A percentile compares a stretch with the other conserved stretches of the same genome.
Conservation (phyloP, 2,329 filamentous ascomycete genomes). For the Fusarium fujikuroi region DNA sequence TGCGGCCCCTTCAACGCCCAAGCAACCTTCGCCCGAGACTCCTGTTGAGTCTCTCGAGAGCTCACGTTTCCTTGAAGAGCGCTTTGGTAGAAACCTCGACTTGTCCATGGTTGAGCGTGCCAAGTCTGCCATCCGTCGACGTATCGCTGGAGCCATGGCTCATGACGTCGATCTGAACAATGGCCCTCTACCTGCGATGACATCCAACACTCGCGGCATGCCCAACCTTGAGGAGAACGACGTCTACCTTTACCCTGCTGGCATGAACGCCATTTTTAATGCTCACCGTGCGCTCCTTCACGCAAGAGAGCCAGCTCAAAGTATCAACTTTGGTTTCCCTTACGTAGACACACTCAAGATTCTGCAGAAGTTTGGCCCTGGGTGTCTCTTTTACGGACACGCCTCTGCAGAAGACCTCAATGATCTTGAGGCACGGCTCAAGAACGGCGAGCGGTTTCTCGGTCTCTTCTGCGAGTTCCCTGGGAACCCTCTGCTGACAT, state of each 20-base stretch:
- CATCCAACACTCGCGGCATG: slow-evolving; percentile 64
- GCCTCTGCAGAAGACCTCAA: slow-evolving; percentile 82
- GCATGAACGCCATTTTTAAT: slow-evolving; percentile 96
- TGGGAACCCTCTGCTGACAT: slow-evolving; percentile 87
- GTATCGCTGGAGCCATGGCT: slow-evolving; percentile 88
- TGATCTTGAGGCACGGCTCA: slow-evolving; percentile 78
- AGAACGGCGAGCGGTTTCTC: slow-evolving; percentile 79
- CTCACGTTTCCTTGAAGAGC: slow-evolving; percentile 87
- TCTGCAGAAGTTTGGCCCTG: slow-evolving; percentile 91
- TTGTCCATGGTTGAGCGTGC: slow-evolving; percentile 82
- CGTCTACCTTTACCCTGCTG: slow-evolving; percentile 87
- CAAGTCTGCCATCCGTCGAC: slow-evolving; percentile 83
- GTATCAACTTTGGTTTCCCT: slow-evolving; percentile 94
- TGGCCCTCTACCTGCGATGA: slow-evolving; percentile 36
- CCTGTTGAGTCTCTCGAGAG: slow-evolving; percentile 69
- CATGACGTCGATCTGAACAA: slow-evolving; percentile 68
- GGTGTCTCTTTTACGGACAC: slow-evolving; percentile 87
- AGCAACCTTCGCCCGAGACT: slow-evolving; percentile 30
- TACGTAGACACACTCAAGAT: slow-evolving; percentile 98
- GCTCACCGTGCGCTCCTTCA: slow-evolving; percentile 79
- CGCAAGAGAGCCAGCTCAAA: slow-evolving; percentile 73
- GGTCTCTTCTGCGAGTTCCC: slow-evolving; percentile 96
- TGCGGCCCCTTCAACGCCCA: slow-evolving; percentile 20
- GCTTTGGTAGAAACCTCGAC: slow-evolving; percentile 92
- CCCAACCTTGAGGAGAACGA: slow-evolving; percentile 82